phyloP scores from a whole-genome alignment of 2,329 filamentous ascomycete species.

The Ploettnerulaceae sp. region DNA sequence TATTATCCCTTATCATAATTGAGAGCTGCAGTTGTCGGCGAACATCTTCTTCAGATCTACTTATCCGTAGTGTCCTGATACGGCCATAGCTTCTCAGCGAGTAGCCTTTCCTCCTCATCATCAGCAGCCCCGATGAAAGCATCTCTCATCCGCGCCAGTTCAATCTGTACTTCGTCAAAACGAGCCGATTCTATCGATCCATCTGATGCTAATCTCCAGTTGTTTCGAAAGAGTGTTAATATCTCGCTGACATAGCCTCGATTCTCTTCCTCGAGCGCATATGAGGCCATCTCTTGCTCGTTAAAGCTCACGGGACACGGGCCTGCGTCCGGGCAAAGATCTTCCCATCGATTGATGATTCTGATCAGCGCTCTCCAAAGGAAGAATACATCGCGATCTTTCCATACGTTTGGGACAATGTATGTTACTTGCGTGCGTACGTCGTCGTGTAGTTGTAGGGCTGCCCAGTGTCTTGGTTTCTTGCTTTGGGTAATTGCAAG shows the following conservation, averaged over 20 bases:
- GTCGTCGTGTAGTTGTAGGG: constrained; percentile 12
- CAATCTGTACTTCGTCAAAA: constrained; percentile 13
- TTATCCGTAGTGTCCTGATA: constrained; percentile 9
- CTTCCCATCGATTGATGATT: constrained; percentile 11
- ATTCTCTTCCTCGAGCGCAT: constrained; percentile 10
- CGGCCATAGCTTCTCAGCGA: constrained; percentile 15
- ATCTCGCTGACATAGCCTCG: constrained; percentile 7
- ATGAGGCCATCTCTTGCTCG: constrained; percentile 13
- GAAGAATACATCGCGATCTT: constrained; percentile 12
- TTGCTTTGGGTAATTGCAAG: constrained; percentile 10
- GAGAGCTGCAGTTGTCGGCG: no score
- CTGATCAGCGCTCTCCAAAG: constrained; percentile 12
- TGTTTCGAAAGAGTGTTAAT: constrained; percentile 13
- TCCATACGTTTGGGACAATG: constrained; percentile 12
- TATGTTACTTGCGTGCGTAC: constrained; percentile 6
- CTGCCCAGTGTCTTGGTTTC: constrained; percentile 10
- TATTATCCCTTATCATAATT: no score
- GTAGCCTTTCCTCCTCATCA: constrained; percentile 12
- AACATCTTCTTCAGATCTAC: no score
- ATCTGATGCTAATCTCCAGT: constrained; percentile 11
- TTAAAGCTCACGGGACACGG: constrained; percentile 17
- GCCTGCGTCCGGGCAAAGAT: constrained; percentile 11
- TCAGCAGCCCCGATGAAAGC: constrained; percentile 13
- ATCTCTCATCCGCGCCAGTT: constrained; percentile 11
- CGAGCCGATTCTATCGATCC: constrained; percentile 8